Evolutionary conservation across 768 basidiomycete species (phyloP), one percentile per base, ranked within the genome.

Genomic region (Mycena albidolilacea): DNA sequence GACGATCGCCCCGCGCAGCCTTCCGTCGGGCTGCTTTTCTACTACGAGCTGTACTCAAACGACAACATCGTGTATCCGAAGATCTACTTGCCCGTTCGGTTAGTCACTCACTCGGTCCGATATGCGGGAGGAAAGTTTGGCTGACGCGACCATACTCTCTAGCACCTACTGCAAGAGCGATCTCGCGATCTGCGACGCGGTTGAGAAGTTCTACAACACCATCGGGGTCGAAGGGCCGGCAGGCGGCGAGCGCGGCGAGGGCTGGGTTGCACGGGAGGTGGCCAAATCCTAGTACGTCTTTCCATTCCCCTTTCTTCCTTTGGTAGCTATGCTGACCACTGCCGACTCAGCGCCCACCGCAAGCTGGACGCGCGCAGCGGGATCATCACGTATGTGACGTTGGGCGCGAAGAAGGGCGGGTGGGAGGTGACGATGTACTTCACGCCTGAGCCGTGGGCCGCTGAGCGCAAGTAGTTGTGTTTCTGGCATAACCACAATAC

Each of bases 381-480:
- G 11, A 81, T 81, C 46, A 79, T 81, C 71, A 81, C 80, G 21
- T 81, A 82, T 50, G 79, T 82, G 35, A 81, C 81, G 8, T 77
- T 82, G 60, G 81, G 78, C 19, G 61, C 80, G 7, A 82, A 82
- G 70, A 78, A 78, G 65, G 76, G 77, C 46, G 77, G 80, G 23
- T 81, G 79, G 78, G 81, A 82, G 64, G 46, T 82, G 21, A 82
- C 81, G 19, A 81, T 71, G 58, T 82, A 82, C 64, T 82, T 82
- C 72, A 81, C 81, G 10, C 81, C 81, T 35, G 80, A 82, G 72
- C 69, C 76, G 15, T 82, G 79, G 79, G 74, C 73, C 60, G 74
- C 70, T 65, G 63, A 64, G 63, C 63, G 48, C 30, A 64, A 64
- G 46, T 64, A 50, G 52, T 17, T 48, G 30, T 15, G 37, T 43